Evolutionary conservation across 2,329 filamentous ascomycete species (phyloP), one percentile per base, ranked within the genome.

Genomic region (Colletotrichum tofieldiae): DNA sequence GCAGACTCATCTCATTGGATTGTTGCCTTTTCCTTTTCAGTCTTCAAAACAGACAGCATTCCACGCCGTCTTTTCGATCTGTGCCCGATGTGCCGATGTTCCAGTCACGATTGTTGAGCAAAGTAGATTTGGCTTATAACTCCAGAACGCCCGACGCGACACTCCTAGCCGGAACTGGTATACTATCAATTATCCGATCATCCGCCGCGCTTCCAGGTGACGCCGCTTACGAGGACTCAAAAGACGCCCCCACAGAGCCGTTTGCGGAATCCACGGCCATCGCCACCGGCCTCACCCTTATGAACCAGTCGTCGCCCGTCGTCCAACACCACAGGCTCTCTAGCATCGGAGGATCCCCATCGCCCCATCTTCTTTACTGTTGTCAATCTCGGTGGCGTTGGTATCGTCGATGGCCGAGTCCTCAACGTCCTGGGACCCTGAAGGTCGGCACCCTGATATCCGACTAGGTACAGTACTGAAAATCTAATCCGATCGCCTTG

Each of bases 101-200:
- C 60, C 59, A 47, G 32, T 43, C 23, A 39, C 39, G 29, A 49
- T 60, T 47, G 7, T 37, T 70, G 59, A 59, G 61, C n/a, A 37
- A 55, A 9, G 51, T 55, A 23, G 41, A 63, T 18, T 35, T 60
- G 32, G 20, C 49, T 55, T 47, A 59, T 52, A 56, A 65, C 65
- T 70, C 70, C 70, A 69, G 23, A 45, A 69, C 59, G 59, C 70
- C 66, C 66, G 32, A 72, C 54, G 59, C 65, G 52, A 60, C 54
- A 47, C 32, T 16, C 60, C 18, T 54, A 37, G 58, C 65, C 70
- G 59, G 60, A 72, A 43, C 32, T 55, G 54, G 54, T 70, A 65
- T 65, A 7, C 65, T 18, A 67, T 43, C 52, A 60, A 69, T 52
- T 60, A 49, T 55, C 54, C 20, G 37, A 20, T 41, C 54, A 49